Percentiles rank a stretch among this genome's conserved stretches.
Evolutionary conservation across 768 basidiomycete species (phyloP).

Genomic region (Macrolepiota dolichaula): DNA sequence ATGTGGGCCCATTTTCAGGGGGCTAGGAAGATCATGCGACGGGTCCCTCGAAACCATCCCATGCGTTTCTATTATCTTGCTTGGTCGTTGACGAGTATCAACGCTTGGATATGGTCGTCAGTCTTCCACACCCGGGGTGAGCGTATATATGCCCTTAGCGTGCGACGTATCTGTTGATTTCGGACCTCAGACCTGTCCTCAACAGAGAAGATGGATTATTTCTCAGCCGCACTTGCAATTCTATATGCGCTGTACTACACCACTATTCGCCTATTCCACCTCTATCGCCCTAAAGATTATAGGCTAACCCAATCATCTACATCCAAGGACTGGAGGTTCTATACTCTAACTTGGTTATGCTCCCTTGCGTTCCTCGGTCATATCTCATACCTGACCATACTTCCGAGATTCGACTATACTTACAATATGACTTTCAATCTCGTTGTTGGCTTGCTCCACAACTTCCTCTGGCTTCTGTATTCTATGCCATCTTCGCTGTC

Average conservation of each 20-base stretch:
- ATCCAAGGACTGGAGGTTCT: constrained; percentile 19
- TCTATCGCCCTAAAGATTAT: constrained; percentile 45
- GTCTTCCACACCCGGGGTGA: constrained; percentile 92
- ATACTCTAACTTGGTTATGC: constrained; percentile 50
- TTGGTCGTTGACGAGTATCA: constrained; percentile 72
- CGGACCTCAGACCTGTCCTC: constrained; percentile 58
- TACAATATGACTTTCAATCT: constrained; percentile 93
- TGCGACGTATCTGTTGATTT: neutral
- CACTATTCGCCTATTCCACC: constrained; percentile 70
- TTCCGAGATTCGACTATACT: constrained; percentile 84
- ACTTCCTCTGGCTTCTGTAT: constrained; percentile 78
- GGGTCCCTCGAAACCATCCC: constrained; percentile 55
- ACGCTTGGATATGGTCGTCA: constrained; percentile 90
- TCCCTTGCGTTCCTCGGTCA: constrained; percentile 61
- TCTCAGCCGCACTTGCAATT: constrained; percentile 86
- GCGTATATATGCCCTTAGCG: constrained; percentile 18
- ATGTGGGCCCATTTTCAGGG: constrained; percentile 73
- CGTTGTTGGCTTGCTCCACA: constrained; percentile 71
- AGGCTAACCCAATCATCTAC: constrained; percentile 18
- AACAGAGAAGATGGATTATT: constrained; percentile 94
- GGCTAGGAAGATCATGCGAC: constrained; percentile 39
- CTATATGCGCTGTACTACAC: constrained; percentile 78
- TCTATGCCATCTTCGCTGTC: constrained; percentile 49
- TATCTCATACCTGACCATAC: constrained; percentile 70
- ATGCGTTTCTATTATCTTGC: constrained; percentile 65